Evolutionary conservation across 2,329 filamentous ascomycete genomes (phyloP), one percentile per base, ranked within the genome.

Genomic region (Apiospora aurea): DNA sequence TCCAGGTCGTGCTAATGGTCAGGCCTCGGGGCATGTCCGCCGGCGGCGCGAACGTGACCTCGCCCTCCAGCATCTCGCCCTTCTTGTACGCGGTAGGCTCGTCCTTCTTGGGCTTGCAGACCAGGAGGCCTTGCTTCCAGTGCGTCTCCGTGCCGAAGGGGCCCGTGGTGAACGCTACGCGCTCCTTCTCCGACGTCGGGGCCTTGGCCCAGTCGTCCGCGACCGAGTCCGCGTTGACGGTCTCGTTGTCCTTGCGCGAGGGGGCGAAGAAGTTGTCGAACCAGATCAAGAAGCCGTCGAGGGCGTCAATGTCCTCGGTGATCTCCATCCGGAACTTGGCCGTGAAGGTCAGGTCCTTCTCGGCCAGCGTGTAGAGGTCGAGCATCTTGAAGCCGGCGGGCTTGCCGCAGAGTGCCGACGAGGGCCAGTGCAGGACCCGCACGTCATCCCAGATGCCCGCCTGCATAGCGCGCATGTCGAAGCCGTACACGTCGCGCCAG

Each of bases 401-500:
- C 14, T 86, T 81, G 38, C 90, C 92, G 74, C 87, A 90, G 53
- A 94, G 76, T 8, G 89, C 87, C 24, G 85, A 84, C 21, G 84
- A 85, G 5, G 92, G 90, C 83, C 95, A 91, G 74, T 91, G 86
- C 72, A 94, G 89, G 72, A 97, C 89, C 72, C 95, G 87, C n/a
- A 92, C 91, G 78, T 97, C 95, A 73, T 96, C 91, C 78, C 93
- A 91, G 72, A 96, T 94, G 51, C 92, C 91, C 66, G 91, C 88
- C 78, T 95, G 91, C 96, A 98, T 98, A 74, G 93, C 90, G 77
- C 89, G 91, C 93, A 98, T 97, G 80, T 97, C 92, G 83, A 98
- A 98, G 69, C 95, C 96, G 81, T 98, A 98, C 6, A 98, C 93
- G 77, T 96, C 91, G 75, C 92, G 89, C 96, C 96, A 98, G 85